A percentile compares a stretch with the other conserved stretches of the same genome.
Conservation (phyloP, 495 filamentous ascomycete species). For the Daldinia childiae region DNA sequence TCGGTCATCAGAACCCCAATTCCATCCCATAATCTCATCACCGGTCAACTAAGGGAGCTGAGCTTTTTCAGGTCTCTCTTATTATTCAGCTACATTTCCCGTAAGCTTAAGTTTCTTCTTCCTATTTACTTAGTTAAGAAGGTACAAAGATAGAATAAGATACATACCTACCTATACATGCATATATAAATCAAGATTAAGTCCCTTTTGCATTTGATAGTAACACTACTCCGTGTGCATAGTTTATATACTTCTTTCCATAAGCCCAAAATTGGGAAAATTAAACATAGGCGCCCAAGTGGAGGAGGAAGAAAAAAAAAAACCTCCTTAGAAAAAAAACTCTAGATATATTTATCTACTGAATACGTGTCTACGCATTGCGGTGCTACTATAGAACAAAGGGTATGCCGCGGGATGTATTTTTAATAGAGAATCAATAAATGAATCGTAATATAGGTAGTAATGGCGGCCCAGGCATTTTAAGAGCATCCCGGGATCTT, state of each 20-base stretch:
- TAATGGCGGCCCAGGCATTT: slow-evolving; percentile 24
- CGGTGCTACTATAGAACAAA: background rate
- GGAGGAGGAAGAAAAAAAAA: too few relatives aligned
- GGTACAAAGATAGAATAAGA: slow-evolving; percentile 17
- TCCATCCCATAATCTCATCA: slow-evolving; percentile 34
- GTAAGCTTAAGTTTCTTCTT: slow-evolving; percentile 22
- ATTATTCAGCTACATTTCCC: slow-evolving; percentile 36
- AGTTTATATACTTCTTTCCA: background rate
- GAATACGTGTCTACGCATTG: background rate
- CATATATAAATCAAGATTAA: background rate
- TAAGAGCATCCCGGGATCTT: slow-evolving; percentile 45
- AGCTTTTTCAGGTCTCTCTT: slow-evolving; percentile 36
- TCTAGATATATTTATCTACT: background rate
- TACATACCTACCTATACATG: too few relatives aligned
- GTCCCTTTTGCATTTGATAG: background rate
- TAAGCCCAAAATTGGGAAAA: too few relatives aligned
- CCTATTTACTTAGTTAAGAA: slow-evolving; percentile 34
- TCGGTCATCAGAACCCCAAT: slow-evolving; percentile 30
- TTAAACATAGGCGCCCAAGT: too few relatives aligned
- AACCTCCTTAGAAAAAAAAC: background rate
- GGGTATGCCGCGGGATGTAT: background rate
- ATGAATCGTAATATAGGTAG: slow-evolving; percentile 44
- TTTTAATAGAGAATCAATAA: slow-evolving; percentile 27
- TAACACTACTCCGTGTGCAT: background rate
- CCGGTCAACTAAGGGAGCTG: slow-evolving; percentile 30